Evolutionary conservation across 202 grass and related monocot genomes (phyloP).

Genomic region (Setaria viridis): DNA sequence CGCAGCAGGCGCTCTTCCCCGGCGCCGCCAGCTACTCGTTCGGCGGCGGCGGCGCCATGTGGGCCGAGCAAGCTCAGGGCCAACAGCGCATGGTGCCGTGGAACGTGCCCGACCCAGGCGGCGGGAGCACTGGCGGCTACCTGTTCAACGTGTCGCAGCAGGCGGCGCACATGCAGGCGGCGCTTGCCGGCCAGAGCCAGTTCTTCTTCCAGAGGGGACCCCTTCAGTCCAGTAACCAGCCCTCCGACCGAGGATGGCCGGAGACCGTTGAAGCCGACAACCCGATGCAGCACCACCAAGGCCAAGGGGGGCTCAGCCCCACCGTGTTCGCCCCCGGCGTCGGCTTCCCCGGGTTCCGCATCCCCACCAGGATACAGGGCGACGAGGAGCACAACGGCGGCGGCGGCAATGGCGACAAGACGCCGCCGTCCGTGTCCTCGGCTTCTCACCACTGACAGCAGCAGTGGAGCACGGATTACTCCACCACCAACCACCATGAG

Average conservation of each 20-base stretch:
- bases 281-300: slow-evolving; percentile 61
- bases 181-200: slow-evolving; percentile 66
- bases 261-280: slow-evolving; percentile 62
- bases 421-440: slow-evolving; percentile 68
- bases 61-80: slow-evolving; percentile 62
- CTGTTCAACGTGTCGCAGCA: slow-evolving; percentile 78
- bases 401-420: slow-evolving; percentile 73
- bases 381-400: slow-evolving; percentile 76
- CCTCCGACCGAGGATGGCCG: slow-evolving; percentile 80
- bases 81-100: slow-evolving; percentile 67
- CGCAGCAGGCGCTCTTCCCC: slow-evolving; percentile 60
- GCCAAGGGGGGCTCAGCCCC: slow-evolving; percentile 46
- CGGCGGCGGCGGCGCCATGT: slow-evolving; percentile 54
- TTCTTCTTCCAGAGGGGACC: slow-evolving; percentile 91
- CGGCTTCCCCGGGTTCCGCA: slow-evolving; percentile 78
- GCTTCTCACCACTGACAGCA: slow-evolving; percentile 79
- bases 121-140: slow-evolving; percentile 55
- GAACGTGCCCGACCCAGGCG: slow-evolving; percentile 67
- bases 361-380: slow-evolving; percentile 85
- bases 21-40: slow-evolving; percentile 51
- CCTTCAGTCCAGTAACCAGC: slow-evolving; percentile 99
- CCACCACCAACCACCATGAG: slow-evolving; percentile 47
- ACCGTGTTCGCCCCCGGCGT: slow-evolving; percentile 50
- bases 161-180: slow-evolving; percentile 70
- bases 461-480: slow-evolving; percentile 49